Evolutionary conservation across 73 alveolate species (phyloP).

Genomic region (Blepharisma japonicum): DNA sequence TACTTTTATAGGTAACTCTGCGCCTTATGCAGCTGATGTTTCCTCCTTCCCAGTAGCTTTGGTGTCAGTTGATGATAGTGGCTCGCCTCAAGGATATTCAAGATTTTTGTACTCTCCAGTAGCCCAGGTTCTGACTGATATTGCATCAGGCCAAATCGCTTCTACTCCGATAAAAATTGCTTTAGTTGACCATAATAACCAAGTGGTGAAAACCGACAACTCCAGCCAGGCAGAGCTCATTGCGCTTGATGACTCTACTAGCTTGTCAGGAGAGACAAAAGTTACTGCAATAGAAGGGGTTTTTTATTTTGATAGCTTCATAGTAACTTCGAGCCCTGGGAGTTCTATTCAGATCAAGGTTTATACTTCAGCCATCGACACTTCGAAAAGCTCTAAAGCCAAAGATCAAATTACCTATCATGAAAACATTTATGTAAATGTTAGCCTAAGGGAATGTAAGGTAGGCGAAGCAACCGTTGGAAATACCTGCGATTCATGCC

Average conservation of each 20-base stretch:
- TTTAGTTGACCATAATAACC: not conserved
- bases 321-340: not conserved
- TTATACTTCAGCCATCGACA: not conserved
- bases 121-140: too few relatives aligned
- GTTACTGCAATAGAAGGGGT: conserved; percentile 6
- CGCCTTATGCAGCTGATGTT: conserved; percentile 36
- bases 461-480: not conserved
- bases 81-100: too few relatives aligned
- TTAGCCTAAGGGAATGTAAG: not conserved
- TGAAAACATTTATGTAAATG: not conserved
- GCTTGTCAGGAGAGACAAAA: not conserved
- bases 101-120: too few relatives aligned
- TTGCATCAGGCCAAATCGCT: too few relatives aligned
- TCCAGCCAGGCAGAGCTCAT: not conserved
- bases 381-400: too few relatives aligned
- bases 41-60: conserved; percentile 27
- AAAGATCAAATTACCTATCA: not conserved
- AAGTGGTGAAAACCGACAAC: not conserved
- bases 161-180: too few relatives aligned
- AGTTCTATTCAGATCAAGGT: not conserved
- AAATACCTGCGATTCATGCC: not conserved
- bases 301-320: not conserved
- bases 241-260: not conserved
- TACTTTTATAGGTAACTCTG: conserved; percentile 23
- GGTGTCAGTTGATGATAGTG: too few relatives aligned